Evolutionary conservation across 164 flowering plant species (phyloP).

Genomic region (Liriodendron chinense): DNA sequence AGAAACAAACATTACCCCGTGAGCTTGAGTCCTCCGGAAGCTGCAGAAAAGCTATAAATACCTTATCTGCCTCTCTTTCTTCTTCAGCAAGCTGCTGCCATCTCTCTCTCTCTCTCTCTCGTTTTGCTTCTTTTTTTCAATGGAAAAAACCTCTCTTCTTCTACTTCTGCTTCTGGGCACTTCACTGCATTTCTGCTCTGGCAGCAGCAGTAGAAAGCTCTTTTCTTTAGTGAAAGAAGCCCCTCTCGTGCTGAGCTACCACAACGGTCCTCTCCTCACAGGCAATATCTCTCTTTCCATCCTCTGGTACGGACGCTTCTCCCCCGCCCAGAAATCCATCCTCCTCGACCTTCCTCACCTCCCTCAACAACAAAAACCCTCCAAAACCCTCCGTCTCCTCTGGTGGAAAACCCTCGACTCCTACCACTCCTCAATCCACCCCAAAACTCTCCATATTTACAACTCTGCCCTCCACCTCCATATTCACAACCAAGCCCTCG

Average conservation of each 20-base stretch:
- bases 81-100: too few species aligned
- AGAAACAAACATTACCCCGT: too few species aligned
- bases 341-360: constrained; percentile 28
- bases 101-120: too few species aligned
- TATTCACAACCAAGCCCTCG: constrained; percentile 1
- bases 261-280: constrained; percentile 25
- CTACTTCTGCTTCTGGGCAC: constrained; percentile 1
- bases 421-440: constrained; percentile 12
- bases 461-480: neutral
- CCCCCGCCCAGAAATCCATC: constrained; percentile 20
- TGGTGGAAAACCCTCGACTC: constrained; percentile 33
- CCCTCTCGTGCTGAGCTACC: constrained; percentile 24
- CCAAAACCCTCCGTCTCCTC: constrained; percentile 21
- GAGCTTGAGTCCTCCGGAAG: too few species aligned
- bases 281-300: constrained; percentile 27
- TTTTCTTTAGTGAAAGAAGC: constrained; percentile 16
- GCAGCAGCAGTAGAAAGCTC: constrained; percentile 6
- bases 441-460: neutral
- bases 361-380: constrained; percentile 13
- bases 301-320: constrained; percentile 32
- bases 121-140: neutral
- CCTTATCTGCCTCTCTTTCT: too few species aligned
- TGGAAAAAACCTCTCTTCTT: neutral
- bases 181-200: constrained; percentile 2
- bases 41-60: too few species aligned